Evolutionary conservation across 495 filamentous ascomycete genomes (phyloP), one percentile per base, ranked within the genome.

Genomic region (Penicillium lagena): DNA sequence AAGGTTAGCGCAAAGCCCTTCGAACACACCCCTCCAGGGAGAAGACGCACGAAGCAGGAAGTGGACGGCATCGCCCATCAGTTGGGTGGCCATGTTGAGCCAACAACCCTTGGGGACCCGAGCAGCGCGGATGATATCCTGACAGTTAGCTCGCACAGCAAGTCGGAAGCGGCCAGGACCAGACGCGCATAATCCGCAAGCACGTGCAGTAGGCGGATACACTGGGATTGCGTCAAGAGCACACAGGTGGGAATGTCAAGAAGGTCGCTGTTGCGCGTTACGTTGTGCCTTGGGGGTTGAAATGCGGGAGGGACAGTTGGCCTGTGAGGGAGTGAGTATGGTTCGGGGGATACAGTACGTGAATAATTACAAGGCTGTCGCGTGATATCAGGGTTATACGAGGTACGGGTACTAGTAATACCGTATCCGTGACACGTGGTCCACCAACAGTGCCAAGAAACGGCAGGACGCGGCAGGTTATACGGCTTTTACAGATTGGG

Each of bases 21-120:
- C 9, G 13, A 14, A 15, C 9, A 11, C 39, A 34, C 17, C 28
- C 15, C 15, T 13, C 30, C 42, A 14, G 28, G 22, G 13, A 22
- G 43, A 31, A 36, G 9, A 65, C 68, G 42, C 67, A 73, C 70
- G 59, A 36, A 73, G 55, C 36, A 73, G 47, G 38, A 63, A 58
- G 54, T 66, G 58, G 37, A 66, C 36, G 43, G 62, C 55, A 40
- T 67, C 63, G 52, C 60, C 59, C 57, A 68, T 58, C 12, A 65
- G 29, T 58, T 64, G 68, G 40, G 45, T 49, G 46, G 66, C 66
- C 69, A 73, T 72, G 40, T 49, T 49, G 58, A 50, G 54, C 50
- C 31, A 15, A 34, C 38, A 35, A 33, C 37, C 64, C 50, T 46
- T 37, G 48, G 47, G 50, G 52, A 47, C 51, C 45, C 46, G 44